These are phyloP conservation scores for Triticum aestivum DNA, from an alignment of 176 grass and related monocot species.

Conservation along the genomic window IWGSC_CS_RefSeq_v2.1 NC_057804.1:14259167-14259666, in stretches of 20 bases:
- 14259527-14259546: slow-evolving; percentile 5
- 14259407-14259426: neutral
- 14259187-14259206: neutral
- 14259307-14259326: slow-evolving; percentile 28
- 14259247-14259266: neutral
- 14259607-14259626: neutral
- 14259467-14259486: neutral
- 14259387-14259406: neutral
- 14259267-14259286: neutral
- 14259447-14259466: neutral
- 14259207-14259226: neutral
- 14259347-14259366: neutral
- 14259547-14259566: neutral
- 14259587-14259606: neutral
- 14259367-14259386: slow-evolving; percentile 34
- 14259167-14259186: neutral
- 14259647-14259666: neutral
- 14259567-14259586: neutral
- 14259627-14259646: neutral
- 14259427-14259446: neutral
- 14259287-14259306: neutral
- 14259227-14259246: slow-evolving; percentile 2
- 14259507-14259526: neutral
- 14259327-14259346: slow-evolving; percentile 2
- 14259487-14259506: neutral